These are phyloP conservation scores for Naganishia kalamii DNA, from an alignment of 768 basidiomycete genomes.

Conservation along the genomic window DNA sequence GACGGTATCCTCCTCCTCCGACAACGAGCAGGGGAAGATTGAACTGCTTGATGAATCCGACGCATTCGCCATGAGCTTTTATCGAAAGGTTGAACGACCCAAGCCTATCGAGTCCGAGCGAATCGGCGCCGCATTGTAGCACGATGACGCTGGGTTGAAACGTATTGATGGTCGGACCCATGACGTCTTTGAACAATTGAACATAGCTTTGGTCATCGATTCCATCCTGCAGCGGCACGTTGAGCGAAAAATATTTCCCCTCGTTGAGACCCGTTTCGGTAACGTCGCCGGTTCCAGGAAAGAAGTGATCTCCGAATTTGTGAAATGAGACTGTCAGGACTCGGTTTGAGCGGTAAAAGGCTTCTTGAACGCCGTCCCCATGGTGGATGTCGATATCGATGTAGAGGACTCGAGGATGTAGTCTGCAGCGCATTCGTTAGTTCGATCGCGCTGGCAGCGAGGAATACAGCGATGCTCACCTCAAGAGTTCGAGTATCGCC, in stretches of 20 bases:
- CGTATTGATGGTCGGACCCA: conserved; percentile 83
- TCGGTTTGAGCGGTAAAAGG: conserved; percentile 95
- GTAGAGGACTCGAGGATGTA: conserved; percentile 88
- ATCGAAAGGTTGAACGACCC: conserved; percentile 98
- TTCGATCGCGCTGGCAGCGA: too few species aligned
- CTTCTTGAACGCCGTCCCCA: conserved; percentile 95
- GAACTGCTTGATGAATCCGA: conserved; percentile 90
- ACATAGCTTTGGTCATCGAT: conserved; percentile 97
- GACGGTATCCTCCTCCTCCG: conserved; percentile 93
- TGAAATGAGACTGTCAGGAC: conserved; percentile 99
- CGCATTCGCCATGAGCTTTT: conserved; percentile 95
- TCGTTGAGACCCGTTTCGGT: conserved; percentile 73
- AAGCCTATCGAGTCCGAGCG: conserved; percentile 84
- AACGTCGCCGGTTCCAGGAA: conserved; percentile 92
- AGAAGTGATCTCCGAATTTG: conserved; percentile 98
- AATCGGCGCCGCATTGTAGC: conserved; percentile 94
- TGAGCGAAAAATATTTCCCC: conserved; percentile 91
- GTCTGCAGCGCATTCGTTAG: conserved; percentile 54
- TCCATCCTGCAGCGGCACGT: conserved; percentile 90
- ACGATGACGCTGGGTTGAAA: conserved; percentile 88
- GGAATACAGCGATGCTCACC: conserved; percentile 51
- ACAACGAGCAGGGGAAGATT: conserved; percentile 82
- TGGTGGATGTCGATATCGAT: conserved; percentile 99
- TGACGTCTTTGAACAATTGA: conserved; percentile 88
- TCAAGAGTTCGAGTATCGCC: conserved; percentile 81